Percentiles rank a stretch among this genome's conserved stretches.
These are phyloP conservation scores for Penicillium waksmanii DNA, from an alignment of 495 filamentous ascomycete genomes.

Conservation along the genomic window DNA sequence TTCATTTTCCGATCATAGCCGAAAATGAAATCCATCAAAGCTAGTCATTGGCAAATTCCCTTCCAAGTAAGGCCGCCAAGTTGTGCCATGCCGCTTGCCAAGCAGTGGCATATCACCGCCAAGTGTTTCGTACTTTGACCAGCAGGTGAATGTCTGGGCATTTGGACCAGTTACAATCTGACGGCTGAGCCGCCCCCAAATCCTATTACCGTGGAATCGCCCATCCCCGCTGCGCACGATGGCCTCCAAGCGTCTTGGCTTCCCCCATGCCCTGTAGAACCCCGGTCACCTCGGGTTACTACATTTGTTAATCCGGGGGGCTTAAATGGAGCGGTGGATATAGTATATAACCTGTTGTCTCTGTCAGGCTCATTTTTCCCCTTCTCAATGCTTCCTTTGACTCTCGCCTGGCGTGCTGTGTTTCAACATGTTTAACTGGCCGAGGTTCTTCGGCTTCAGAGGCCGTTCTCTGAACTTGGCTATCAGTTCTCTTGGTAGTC, in stretches of 20 bases:
- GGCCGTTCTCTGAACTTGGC: conserved; percentile 66
- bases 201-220: conserved; percentile 15
- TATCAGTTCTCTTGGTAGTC: conserved; percentile 67
- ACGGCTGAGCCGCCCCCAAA: conserved; percentile 19
- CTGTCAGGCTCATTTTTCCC: conserved; percentile 9
- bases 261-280: conserved; percentile 12
- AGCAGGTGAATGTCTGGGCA: conserved; percentile 2
- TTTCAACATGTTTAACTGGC: conserved; percentile 43
- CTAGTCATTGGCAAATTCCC: conserved; percentile 8
- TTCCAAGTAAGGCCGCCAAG: conserved; percentile 20
- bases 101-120: conserved; percentile 19
- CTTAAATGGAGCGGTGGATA: neutral
- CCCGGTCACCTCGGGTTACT: conserved; percentile 29
- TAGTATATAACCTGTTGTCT: conserved; percentile 29
- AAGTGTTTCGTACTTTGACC: conserved; percentile 8
- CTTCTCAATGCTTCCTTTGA: conserved; percentile 10
- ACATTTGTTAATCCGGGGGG: conserved; percentile 26
- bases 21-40: neutral
- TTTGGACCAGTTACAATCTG: conserved; percentile 18
- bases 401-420: conserved; percentile 16
- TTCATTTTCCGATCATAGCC: neutral
- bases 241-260: conserved; percentile 31
- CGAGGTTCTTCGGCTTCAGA: conserved; percentile 62
- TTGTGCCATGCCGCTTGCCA: conserved; percentile 16
- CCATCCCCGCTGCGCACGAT: conserved; percentile 22